Base-by-base conservation (phyloP, 352 stramenopile species). In the Globisporangium echinulatum region DNA sequence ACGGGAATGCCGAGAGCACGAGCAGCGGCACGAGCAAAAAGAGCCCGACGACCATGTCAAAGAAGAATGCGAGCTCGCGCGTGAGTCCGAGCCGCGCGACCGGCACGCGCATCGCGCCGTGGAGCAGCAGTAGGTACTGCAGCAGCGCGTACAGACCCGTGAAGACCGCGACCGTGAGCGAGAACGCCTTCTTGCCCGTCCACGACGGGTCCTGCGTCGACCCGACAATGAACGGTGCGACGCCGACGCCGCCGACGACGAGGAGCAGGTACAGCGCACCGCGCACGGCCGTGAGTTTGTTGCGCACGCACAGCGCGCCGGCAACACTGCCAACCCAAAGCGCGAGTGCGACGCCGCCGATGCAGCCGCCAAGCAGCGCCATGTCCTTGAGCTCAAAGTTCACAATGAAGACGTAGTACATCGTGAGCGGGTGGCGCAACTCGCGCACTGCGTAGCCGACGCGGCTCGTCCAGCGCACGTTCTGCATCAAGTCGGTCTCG, bases 321-420 rank as follows among this genome's bases (percentile, higher is more conserved):
- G 74, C 69, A 54, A 91, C 72, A 3, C 77, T 71, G 36, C 79
- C 82, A 11, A 94, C 56, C 86, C 81, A 93, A 25, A 94, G 61
- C 7, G 88, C 33, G 37, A 90, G 25, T 0, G 70, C 56, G 63
- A 92, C 75, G 5, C 69, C 86, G 50, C 75, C 80, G 33, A 94
- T 58, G 48, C 77, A 83, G 3, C 52, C 84, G 53, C 75, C 70
- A 9, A 96, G 66, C 14, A 91, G 60, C 15, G 54, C 72, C 49
- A 92, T 77, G 51, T 94, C 75, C n/a, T 43, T 68, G 49, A 92
- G 59, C 8, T 82, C 75, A 52, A 96, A 93, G 47, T 74, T 76
- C 49, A 74, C 75, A 43, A 79, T 92, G 66, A 84, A 93, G 4
- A 88, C 68, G 58, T 92, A 94, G 62, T 92, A 95, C 75, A 91